phyloP scores from a whole-genome alignment of 768 basidiomycete genomes.

The Amanita phalloides region DNA sequence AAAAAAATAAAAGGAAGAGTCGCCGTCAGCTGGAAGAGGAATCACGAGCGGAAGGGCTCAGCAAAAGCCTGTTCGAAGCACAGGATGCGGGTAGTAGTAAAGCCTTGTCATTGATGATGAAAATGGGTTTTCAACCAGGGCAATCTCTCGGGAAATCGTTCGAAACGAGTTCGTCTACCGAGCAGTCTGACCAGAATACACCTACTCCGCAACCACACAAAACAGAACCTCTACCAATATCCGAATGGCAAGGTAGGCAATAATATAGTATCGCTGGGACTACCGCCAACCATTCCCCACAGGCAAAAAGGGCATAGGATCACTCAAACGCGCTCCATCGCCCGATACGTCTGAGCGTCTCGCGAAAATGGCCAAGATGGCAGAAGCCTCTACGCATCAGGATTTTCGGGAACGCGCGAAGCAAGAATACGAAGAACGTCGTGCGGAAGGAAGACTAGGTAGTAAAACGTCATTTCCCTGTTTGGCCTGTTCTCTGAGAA shows the following conservation, averaged over 20 bases:
- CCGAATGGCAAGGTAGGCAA: constrained; percentile 71
- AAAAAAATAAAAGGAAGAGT: constrained; percentile 54
- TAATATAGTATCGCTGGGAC: not conserved
- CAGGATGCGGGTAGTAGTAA: constrained; percentile 55
- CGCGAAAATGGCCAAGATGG: constrained; percentile 73
- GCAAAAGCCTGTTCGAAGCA: constrained; percentile 71
- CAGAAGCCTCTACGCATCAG: constrained; percentile 41
- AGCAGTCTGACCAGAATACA: constrained; percentile 1
- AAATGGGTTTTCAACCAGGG: constrained; percentile 87
- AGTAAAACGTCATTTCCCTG: constrained; percentile 7
- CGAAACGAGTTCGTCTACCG: not conserved
- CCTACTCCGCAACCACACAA: constrained; percentile 26
- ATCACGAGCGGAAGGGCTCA: constrained; percentile 66
- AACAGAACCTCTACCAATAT: constrained; percentile 60
- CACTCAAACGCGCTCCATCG: constrained; percentile 57
- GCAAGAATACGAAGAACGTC: constrained; percentile 66
- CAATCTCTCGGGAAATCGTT: constrained; percentile 50
- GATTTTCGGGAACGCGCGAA: constrained; percentile 63
- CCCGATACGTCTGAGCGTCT: constrained; percentile 52
- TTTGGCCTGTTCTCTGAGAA: constrained; percentile 1
- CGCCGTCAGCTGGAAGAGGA: constrained; percentile 63
- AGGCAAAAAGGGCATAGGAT: constrained; percentile 77
- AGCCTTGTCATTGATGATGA: constrained; percentile 84
- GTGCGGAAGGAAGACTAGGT: constrained; percentile 59
- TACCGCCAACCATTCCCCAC: constrained; percentile 7